Evolutionary conservation across 2,329 filamentous ascomycete genomes (phyloP), one percentile per base, ranked within the genome.

Genomic region (Didymella segeticola): DNA sequence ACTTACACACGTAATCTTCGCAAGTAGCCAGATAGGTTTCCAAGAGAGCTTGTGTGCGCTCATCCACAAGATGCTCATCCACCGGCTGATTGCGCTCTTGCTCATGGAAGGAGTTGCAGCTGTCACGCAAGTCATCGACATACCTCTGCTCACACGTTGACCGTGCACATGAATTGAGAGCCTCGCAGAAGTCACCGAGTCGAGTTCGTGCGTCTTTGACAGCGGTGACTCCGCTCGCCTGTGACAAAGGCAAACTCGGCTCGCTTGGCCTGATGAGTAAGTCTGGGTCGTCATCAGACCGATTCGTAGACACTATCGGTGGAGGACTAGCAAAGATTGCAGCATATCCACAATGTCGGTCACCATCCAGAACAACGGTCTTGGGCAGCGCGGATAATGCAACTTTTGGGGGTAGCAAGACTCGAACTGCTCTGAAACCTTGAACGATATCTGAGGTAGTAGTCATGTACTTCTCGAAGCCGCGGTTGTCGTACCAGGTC

Each of bases 401-500:
- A 23, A 2, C 4, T 26, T 46, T 53, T 7, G 7, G 47, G 14
- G 41, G 38, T 20, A 5, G 10, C 5, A 29, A 17, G 8, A 62
- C 37, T 1, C 12, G 2, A 1, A 38, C 10, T 11, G 41, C 43
- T 5, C 1, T 15, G 27, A 66, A 59, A 25, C n/a, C 53, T 37
- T 48, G 53, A 2, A 66, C 14, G 41, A 23, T 15, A 31, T 54
- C 31, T 19, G 41, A 46, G 47, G 70, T 0, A 25, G 59, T 11
- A 66, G 56, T 23, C 41, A 72, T 55, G 43, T 72, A 72, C 4
- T 54, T 2, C 19, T 50, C 19, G 75, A 82, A 61, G 75, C 62
- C 0, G 72, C 75, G 17, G 81, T 70, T 17, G 79, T 66, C 17
- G 79, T 52, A 58, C 65, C 68, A 71, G 2, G 12, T 11, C 14